These are phyloP conservation scores for Podospora australis DNA, from an alignment of 495 filamentous ascomycete genomes.

Conservation along the genomic window DNA sequence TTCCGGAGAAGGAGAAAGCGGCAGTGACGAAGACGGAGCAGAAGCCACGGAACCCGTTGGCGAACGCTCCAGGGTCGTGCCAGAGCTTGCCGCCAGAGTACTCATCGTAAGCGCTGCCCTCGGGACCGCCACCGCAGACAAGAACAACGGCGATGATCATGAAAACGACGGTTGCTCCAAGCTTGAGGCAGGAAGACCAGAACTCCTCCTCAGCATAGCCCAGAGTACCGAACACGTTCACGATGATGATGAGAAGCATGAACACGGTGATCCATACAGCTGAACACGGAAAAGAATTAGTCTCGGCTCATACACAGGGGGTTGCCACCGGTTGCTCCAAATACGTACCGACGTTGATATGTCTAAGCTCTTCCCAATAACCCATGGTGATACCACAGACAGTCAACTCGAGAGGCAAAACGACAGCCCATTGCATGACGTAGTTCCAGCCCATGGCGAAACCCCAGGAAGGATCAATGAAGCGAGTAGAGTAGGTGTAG, in stretches of 20 bases:
- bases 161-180: conserved; percentile 59
- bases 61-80: conserved; percentile 66
- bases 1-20: conserved; percentile 67
- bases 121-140: conserved; percentile 58
- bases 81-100: conserved; percentile 60
- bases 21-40: conserved; percentile 69
- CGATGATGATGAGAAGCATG: conserved; percentile 45
- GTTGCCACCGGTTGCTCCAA: no score
- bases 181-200: conserved; percentile 48
- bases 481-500: conserved; percentile 63
- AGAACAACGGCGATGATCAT: conserved; percentile 67
- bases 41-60: conserved; percentile 64
- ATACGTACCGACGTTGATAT: conserved; percentile 44
- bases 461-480: conserved; percentile 72
- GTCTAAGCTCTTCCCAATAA: conserved; percentile 52
- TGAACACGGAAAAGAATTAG: conserved; percentile 20
- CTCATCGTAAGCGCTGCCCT: conserved; percentile 37
- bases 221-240: conserved; percentile 66
- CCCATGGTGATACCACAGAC: conserved; percentile 48
- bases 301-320: no score
- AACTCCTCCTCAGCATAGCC: conserved; percentile 67
- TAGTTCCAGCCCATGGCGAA: conserved; percentile 88
- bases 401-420: conserved; percentile 51
- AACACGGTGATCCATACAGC: conserved; percentile 61
- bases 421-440: conserved; percentile 56